Percentiles rank a stretch among this genome's conserved stretches.
These are phyloP conservation scores for Eimeria falciformis DNA, from an alignment of 169 alveolate species.

Conservation along the genomic window DNA sequence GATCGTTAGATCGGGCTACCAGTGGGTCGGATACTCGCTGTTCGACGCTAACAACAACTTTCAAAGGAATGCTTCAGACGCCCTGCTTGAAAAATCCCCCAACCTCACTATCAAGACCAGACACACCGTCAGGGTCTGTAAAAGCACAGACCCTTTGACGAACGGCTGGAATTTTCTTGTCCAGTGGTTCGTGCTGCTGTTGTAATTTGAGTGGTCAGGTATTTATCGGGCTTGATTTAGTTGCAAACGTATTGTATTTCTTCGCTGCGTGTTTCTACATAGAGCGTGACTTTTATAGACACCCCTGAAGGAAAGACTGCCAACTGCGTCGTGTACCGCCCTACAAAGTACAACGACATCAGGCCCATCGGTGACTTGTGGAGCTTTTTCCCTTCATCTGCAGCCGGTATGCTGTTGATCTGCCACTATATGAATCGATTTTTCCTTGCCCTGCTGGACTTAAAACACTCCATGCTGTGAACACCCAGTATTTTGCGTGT, in stretches of 20 bases:
- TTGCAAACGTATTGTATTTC: neutral
- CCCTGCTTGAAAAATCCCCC: slow-evolving; percentile 17
- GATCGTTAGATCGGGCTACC: slow-evolving; percentile 18
- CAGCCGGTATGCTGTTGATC: slow-evolving; percentile 57
- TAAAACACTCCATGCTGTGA: no score
- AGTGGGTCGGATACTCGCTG: slow-evolving; percentile 65
- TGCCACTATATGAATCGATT: no score
- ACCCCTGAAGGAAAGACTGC: slow-evolving; percentile 53
- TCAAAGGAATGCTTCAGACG: slow-evolving; percentile 60
- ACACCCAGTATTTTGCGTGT: neutral
- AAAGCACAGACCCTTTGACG: no score
- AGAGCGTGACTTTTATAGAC: slow-evolving; percentile 51
- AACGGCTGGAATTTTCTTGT: neutral
- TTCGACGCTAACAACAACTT: slow-evolving; percentile 53
- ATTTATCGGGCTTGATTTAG: no score
- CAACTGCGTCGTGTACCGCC: slow-evolving; percentile 74
- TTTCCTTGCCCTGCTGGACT: no score
- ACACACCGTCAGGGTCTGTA: slow-evolving; percentile 54
- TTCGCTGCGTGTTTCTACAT: neutral
- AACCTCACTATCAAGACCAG: slow-evolving; percentile 41
- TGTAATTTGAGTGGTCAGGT: neutral
- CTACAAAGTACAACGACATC: slow-evolving; percentile 69
- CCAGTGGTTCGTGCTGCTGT: neutral
- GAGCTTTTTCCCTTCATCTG: slow-evolving; percentile 67
- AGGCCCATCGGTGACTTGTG: slow-evolving; percentile 64